These are phyloP conservation scores for Limtongia smithiae DNA, from an alignment of 805 yeast species.

Conservation along the genomic window DNA sequence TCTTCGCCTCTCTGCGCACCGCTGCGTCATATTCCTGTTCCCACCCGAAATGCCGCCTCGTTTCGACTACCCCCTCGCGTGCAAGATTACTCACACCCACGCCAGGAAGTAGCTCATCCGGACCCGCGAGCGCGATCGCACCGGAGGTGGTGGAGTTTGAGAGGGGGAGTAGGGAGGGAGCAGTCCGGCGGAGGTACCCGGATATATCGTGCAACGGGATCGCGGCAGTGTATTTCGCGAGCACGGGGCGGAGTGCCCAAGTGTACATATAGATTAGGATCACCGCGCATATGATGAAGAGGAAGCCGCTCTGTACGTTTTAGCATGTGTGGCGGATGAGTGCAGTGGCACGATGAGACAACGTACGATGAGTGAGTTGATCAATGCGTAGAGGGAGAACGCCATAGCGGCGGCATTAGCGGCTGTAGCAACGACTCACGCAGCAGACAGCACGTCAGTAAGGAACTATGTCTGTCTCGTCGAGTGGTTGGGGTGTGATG, in stretches of 20 bases:
- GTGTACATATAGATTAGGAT: slow-evolving; percentile 15
- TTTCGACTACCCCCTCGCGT: slow-evolving; percentile 11
- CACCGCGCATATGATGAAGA: slow-evolving; percentile 7
- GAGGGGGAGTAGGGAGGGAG: background rate
- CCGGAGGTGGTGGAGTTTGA: background rate
- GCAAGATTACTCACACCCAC: slow-evolving; percentile 14
- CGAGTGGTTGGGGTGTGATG: too few relatives aligned
- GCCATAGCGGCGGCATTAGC: too few relatives aligned
- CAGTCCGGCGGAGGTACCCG: slow-evolving; percentile 7
- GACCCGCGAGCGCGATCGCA: background rate
- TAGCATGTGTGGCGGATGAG: too few relatives aligned
- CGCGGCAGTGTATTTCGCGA: slow-evolving; percentile 19
- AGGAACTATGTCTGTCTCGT: too few relatives aligned
- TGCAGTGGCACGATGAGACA: too few relatives aligned
- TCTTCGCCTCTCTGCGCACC: background rate
- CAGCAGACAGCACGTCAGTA: too few relatives aligned
- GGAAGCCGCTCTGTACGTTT: too few relatives aligned
- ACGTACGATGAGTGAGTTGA: too few relatives aligned
- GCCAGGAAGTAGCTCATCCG: slow-evolving; percentile 16
- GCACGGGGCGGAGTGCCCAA: slow-evolving; percentile 26
- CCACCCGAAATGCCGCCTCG: slow-evolving; percentile 13
- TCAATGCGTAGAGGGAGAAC: too few relatives aligned
- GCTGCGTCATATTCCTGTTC: slow-evolving; percentile 3
- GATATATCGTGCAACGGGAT: slow-evolving; percentile 23
- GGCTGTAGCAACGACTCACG: too few relatives aligned